phyloP scores from a whole-genome alignment of 75 land plant species.

The Pinus tabuliformis region DNA sequence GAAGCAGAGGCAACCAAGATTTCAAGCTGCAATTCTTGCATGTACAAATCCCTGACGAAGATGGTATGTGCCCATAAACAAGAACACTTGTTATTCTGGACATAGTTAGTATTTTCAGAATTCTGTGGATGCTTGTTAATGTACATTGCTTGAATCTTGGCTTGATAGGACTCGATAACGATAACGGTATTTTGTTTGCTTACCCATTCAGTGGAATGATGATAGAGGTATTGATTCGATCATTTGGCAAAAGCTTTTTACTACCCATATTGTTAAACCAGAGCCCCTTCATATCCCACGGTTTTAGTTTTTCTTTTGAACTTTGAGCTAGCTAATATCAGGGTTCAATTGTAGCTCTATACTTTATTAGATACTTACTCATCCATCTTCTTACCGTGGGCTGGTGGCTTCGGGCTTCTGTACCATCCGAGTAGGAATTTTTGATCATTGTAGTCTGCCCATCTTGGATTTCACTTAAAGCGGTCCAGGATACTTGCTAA shows the following conservation, averaged over 20 bases:
- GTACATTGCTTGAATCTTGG: neutral
- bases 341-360: too few relatives aligned
- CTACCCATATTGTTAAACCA: neutral
- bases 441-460: too few relatives aligned
- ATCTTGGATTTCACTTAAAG: too few relatives aligned
- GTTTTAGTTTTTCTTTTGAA: neutral
- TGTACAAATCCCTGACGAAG: conserved; percentile 84
- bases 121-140: neutral
- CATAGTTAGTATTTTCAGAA: neutral
- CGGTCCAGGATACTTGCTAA: too few relatives aligned
- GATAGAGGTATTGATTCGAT: neutral
- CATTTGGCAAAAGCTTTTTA: neutral
- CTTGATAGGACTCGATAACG: neutral
- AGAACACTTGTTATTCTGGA: neutral
- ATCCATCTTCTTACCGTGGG: too few relatives aligned
- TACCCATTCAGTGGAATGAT: neutral
- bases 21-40: conserved; percentile 80
- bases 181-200: neutral
- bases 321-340: too few relatives aligned
- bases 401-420: too few relatives aligned
- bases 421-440: too few relatives aligned
- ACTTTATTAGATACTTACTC: too few relatives aligned
- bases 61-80: conserved; percentile 35
- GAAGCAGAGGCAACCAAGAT: conserved; percentile 35
- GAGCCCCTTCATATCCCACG: neutral